Evolutionary conservation across 345 rosid species (phyloP).

Genomic region (Hevea brasiliensis): DNA sequence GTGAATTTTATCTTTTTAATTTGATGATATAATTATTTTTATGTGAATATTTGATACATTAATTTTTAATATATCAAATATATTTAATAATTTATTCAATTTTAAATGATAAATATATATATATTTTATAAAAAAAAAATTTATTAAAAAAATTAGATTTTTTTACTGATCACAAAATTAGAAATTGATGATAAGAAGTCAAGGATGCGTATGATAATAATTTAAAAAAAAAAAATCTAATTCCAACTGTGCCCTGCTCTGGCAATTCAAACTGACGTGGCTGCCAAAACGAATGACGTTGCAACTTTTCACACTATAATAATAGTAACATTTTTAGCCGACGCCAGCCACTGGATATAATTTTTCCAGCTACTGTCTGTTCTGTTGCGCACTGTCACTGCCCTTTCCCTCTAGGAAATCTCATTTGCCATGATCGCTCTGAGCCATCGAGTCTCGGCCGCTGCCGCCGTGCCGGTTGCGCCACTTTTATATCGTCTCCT

Average conservation of each 20-base stretch:
- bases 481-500: slow-evolving; percentile 10
- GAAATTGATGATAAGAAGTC: too few relatives aligned
- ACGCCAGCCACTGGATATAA: too few relatives aligned
- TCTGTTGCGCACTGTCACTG: background rate
- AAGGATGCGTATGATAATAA: too few relatives aligned
- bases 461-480: background rate
- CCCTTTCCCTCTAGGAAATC: background rate
- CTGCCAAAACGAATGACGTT: background rate
- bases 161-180: background rate
- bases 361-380: background rate
- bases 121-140: too few relatives aligned
- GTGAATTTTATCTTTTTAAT: too few relatives aligned
- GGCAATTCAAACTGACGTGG: slow-evolving; percentile 5
- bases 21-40: too few relatives aligned
- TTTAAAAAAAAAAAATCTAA: background rate
- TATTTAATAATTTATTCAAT: too few relatives aligned
- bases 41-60: too few relatives aligned
- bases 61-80: too few relatives aligned
- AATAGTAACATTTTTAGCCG: too few relatives aligned
- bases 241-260: background rate
- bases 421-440: slow-evolving; percentile 18
- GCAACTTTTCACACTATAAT: background rate
- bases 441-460: slow-evolving; percentile 1
- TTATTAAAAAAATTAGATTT: background rate
- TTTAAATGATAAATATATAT: too few relatives aligned